phyloP scores from a whole-genome alignment of 225 moss, liverwort and hornwort species.

The Pseudoscleropodium purum region DNA sequence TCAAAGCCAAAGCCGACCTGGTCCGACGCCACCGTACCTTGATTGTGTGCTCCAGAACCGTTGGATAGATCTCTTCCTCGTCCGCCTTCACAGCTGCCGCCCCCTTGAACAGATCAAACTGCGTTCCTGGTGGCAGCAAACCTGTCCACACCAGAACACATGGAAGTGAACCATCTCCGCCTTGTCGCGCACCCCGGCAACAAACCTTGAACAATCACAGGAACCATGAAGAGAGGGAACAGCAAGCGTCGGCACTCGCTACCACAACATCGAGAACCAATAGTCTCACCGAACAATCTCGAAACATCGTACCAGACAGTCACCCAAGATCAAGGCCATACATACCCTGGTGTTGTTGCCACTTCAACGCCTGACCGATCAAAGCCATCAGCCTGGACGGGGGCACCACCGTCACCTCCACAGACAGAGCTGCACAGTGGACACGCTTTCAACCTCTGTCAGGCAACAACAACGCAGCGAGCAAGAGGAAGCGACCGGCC shows the following conservation, averaged over 20 bases:
- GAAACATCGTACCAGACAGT: neutral
- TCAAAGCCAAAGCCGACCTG: neutral
- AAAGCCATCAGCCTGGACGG: conserved; percentile 97
- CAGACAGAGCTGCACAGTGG: conserved; percentile 61
- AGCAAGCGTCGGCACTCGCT: neutral
- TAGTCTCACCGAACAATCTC: neutral
- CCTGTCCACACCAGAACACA: conserved; percentile 30
- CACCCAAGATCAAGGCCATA: neutral
- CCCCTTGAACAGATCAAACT: conserved; percentile 97
- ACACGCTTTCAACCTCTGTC: neutral
- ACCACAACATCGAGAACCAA: neutral
- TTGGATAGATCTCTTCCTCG: conserved; percentile 90
- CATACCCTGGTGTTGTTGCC: conserved; percentile 98
- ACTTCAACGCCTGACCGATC: conserved; percentile 95
- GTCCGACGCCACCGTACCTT: conserved; percentile 40
- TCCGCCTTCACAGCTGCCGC: conserved; percentile 98
- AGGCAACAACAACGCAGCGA: neutral
- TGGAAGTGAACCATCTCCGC: neutral
- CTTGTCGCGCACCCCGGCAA: neutral
- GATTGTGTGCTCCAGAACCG: conserved; percentile 75
- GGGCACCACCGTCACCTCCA: conserved; percentile 96
- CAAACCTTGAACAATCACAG: neutral
- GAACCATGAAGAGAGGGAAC: neutral
- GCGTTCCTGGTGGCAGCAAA: conserved; percentile 88
- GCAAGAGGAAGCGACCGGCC: neutral